Conservation (phyloP, 2,329 filamentous ascomycete genomes). For the Fusarium guadeloupense region DNA sequence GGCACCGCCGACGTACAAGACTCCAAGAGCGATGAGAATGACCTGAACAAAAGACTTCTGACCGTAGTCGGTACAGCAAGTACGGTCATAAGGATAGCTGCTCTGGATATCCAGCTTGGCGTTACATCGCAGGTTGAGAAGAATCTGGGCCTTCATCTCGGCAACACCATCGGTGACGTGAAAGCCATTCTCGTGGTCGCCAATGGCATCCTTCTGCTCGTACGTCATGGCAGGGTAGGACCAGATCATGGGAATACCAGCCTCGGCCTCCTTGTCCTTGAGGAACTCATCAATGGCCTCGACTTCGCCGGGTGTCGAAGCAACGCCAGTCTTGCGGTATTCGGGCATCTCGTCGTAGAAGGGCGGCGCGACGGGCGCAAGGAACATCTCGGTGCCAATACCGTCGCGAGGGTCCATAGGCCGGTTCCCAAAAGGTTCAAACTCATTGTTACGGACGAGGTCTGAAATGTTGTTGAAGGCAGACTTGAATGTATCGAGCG, state of each 20-base stretch:
- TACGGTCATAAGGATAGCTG: constrained; percentile 57
- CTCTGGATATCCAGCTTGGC: constrained; percentile 47
- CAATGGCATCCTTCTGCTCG: constrained; percentile 25
- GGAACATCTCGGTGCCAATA: constrained; percentile 43
- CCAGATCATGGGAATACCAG: constrained; percentile 34
- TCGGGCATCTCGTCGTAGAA: constrained; percentile 34
- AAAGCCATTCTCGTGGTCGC: constrained; percentile 38
- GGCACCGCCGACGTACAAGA: constrained; percentile 30
- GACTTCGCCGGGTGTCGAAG: constrained; percentile 22
- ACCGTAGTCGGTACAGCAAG: constrained; percentile 62
- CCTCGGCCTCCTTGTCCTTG: constrained; percentile 12
- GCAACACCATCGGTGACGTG: constrained; percentile 44
- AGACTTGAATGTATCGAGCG: constrained; percentile 21
- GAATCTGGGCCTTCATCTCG: constrained; percentile 50
- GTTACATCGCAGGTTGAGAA: constrained; percentile 66
- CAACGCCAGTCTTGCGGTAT: constrained; percentile 27
- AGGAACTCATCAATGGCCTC: constrained; percentile 34
- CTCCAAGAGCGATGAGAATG: constrained; percentile 28
- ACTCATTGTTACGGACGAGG: constrained; percentile 23
- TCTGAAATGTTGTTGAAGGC: constrained; percentile 35
- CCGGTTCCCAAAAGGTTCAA: constrained; percentile 28
- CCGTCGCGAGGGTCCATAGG: constrained; percentile 42
- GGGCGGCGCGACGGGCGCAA: constrained; percentile 39
- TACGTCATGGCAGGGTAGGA: constrained; percentile 27
- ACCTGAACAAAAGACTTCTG: constrained; percentile 37